Evolutionary conservation across 2,329 filamentous ascomycete genomes (phyloP).

Genomic region (Trichoderma endophyticum): DNA sequence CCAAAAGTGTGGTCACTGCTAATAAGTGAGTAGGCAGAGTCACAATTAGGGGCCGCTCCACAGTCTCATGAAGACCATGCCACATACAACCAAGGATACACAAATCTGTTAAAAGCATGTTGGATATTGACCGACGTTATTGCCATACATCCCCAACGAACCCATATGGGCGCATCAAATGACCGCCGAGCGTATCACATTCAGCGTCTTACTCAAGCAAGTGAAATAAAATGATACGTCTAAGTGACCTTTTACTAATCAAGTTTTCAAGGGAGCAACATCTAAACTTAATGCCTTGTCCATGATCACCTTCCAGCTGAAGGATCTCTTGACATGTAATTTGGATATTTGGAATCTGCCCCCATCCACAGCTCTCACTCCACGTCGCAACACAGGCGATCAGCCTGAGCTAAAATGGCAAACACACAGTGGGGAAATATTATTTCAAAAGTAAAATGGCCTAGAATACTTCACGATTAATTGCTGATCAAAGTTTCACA

Average conservation of each 20-base stretch:
- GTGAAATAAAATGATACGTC: not conserved
- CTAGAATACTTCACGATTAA: rapidly evolving
- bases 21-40: not conserved
- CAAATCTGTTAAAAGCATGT: not conserved
- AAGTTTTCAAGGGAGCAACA: not conserved
- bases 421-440: not conserved
- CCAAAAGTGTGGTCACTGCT: not conserved
- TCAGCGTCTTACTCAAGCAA: not conserved
- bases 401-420: not conserved
- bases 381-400: not conserved
- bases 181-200: not conserved
- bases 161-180: not conserved
- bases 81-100: not conserved
- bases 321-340: not conserved
- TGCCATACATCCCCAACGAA: not conserved
- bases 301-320: rapidly evolving
- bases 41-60: not conserved
- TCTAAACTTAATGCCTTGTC: not conserved
- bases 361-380: not conserved
- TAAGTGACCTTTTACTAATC: not conserved
- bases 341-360: not conserved
- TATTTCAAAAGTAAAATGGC: not conserved
- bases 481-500: not conserved
- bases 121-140: not conserved
- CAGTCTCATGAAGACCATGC: rapidly evolving